Evolutionary conservation across 495 filamentous ascomycete species (phyloP).

Genomic region (Acidomyces sp.): DNA sequence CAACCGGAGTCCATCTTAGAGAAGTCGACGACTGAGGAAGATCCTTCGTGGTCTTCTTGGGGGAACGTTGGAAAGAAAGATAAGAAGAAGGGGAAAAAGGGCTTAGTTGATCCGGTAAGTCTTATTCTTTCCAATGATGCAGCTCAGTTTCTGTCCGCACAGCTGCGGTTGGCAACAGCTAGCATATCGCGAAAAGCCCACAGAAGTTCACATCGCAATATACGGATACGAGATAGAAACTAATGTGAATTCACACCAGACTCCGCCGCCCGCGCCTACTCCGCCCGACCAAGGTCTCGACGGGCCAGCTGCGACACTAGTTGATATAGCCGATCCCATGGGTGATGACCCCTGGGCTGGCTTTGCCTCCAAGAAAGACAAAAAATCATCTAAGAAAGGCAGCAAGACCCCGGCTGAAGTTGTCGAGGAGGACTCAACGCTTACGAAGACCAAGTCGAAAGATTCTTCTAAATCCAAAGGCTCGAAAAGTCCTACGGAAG

Average conservation of each 20-base stretch:
- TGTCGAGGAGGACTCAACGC: background rate
- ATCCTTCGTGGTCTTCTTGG: conserved; percentile 13
- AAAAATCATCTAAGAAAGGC: conserved; percentile 26
- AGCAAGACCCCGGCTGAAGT: conserved; percentile 3
- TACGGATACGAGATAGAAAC: too few relatives aligned
- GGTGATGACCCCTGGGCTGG: conserved; percentile 20
- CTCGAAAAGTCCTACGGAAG: conserved; percentile 7
- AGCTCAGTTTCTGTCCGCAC: too few relatives aligned
- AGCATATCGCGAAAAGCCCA: too few relatives aligned
- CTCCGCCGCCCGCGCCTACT: conserved; percentile 23
- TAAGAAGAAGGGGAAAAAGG: conserved; percentile 27
- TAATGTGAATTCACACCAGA: too few relatives aligned
- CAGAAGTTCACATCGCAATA: too few relatives aligned
- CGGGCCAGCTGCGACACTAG: conserved; percentile 3
- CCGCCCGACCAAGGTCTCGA: conserved; percentile 22
- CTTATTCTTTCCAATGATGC: too few relatives aligned
- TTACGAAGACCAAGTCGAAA: conserved; percentile 16
- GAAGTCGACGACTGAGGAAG: conserved; percentile 20
- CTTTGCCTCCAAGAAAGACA: conserved; percentile 11
- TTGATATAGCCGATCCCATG: conserved; percentile 15
- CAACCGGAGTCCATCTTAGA: conserved; percentile 20
- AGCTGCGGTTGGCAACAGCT: too few relatives aligned
- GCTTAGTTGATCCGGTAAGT: conserved; percentile 12
- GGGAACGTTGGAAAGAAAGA: conserved; percentile 18
- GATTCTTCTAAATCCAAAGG: too few relatives aligned